Evolutionary conservation across 176 grass and related monocot genomes (phyloP).

Genomic region (Areca catechu): DNA sequence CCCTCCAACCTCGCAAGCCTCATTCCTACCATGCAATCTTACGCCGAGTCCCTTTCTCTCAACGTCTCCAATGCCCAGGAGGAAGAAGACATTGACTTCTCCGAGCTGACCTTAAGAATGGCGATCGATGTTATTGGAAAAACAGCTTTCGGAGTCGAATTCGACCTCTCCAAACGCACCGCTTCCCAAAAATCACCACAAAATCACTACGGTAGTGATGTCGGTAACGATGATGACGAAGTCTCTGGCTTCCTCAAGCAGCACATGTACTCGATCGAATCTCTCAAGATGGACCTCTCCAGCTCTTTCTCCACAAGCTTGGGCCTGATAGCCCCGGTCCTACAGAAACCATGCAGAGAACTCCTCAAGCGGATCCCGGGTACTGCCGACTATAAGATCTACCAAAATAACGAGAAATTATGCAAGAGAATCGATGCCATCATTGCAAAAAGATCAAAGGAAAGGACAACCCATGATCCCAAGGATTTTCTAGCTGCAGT

Average conservation of each 20-base stretch:
- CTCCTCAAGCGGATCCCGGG: conserved; percentile 46
- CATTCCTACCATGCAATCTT: conserved; percentile 68
- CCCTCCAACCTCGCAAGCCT: conserved; percentile 57
- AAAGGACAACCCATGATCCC: conserved; percentile 15
- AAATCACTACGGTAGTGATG: background rate
- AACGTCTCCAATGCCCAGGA: conserved; percentile 30
- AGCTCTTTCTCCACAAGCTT: conserved; percentile 81
- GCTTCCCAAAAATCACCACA: no score
- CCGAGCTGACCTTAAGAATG: conserved; percentile 55
- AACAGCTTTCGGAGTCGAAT: conserved; percentile 82
- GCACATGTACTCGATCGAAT: conserved; percentile 53
- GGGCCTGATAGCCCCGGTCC: conserved; percentile 51
- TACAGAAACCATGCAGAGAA: conserved; percentile 51
- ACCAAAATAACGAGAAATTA: conserved; percentile 46
- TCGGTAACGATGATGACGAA: conserved; percentile 6
- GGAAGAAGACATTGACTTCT: conserved; percentile 55
- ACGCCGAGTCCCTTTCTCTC: conserved; percentile 29
- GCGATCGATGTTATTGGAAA: conserved; percentile 79
- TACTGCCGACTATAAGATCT: conserved; percentile 68
- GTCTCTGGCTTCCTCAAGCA: conserved; percentile 55
- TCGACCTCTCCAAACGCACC: conserved; percentile 40
- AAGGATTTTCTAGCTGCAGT: conserved; percentile 72
- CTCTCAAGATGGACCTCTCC: conserved; percentile 89
- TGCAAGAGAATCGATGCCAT: conserved; percentile 65
- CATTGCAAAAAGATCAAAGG: conserved; percentile 36